Evolutionary conservation across 768 basidiomycete species (phyloP).

Genomic region (Coprinopsis strossmayeri): DNA sequence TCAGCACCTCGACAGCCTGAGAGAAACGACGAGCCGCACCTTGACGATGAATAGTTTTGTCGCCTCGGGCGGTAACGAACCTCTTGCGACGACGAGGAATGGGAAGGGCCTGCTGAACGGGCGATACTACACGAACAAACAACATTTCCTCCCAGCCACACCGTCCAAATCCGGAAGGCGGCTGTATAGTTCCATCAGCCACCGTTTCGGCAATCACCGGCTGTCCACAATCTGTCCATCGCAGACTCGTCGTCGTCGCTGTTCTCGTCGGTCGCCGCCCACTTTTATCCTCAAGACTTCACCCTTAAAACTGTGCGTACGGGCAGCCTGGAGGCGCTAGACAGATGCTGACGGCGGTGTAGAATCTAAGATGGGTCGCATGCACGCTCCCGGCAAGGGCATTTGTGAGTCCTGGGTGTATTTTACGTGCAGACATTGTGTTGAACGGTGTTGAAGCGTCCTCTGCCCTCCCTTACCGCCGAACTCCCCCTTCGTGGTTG

Average conservation of each 20-base stretch:
- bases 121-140: slow-evolving; percentile 28
- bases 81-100: slow-evolving; percentile 24
- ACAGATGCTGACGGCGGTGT: slow-evolving; percentile 11
- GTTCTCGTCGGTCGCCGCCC: slow-evolving; percentile 23
- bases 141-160: slow-evolving; percentile 20
- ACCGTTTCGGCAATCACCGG: slow-evolving; percentile 33
- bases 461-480: slow-evolving; percentile 96
- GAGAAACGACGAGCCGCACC: slow-evolving; percentile 19
- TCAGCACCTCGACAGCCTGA: slow-evolving; percentile 10
- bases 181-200: slow-evolving; percentile 54
- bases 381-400: slow-evolving; percentile 99
- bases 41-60: slow-evolving; percentile 29
- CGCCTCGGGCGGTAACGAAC: slow-evolving; percentile 39
- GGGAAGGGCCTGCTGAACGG: slow-evolving; percentile 20
- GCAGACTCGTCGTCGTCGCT: background rate
- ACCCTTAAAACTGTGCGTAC: slow-evolving; percentile 19
- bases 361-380: slow-evolving; percentile 82
- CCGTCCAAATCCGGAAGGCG: slow-evolving; percentile 45
- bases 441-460: slow-evolving; percentile 42
- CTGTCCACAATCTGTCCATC: background rate
- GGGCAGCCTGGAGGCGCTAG: background rate
- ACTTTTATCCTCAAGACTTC: slow-evolving; percentile 38
- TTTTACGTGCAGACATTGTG: slow-evolving; percentile 4
- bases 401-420: slow-evolving; percentile 64
- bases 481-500: slow-evolving; percentile 92